Percentiles rank a stretch among this genome's conserved stretches.
phyloP scores from a whole-genome alignment of 495 filamentous ascomycete species.

The Bryoglossum gracile region DNA sequence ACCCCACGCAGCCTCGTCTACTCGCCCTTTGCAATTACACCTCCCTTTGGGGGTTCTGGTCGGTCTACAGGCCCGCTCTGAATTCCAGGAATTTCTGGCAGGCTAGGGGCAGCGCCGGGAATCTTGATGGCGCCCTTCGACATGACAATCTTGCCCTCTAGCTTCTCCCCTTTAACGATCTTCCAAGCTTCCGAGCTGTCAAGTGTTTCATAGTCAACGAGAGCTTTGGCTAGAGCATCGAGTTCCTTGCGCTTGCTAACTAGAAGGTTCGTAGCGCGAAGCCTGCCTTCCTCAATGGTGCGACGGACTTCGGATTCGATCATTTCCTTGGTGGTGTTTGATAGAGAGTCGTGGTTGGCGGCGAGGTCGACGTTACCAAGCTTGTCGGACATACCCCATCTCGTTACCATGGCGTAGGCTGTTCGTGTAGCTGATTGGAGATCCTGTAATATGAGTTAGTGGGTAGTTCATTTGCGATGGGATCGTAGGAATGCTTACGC shows the following conservation, averaged over 20 bases:
- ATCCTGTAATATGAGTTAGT: constrained; percentile 49
- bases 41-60: too few relatives aligned
- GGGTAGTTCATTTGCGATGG: constrained; percentile 1
- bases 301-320: constrained; percentile 84
- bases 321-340: constrained; percentile 70
- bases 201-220: constrained; percentile 91
- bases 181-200: constrained; percentile 82
- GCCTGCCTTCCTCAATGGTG: constrained; percentile 72
- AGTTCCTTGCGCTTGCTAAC: constrained; percentile 68
- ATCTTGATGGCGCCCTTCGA: constrained; percentile 42
- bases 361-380: constrained; percentile 85
- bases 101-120: background rate
- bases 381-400: constrained; percentile 78
- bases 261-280: constrained; percentile 66
- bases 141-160: constrained; percentile 46
- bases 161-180: constrained; percentile 76
- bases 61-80: too few relatives aligned
- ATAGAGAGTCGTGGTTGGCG: constrained; percentile 70
- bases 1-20: too few relatives aligned
- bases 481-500: constrained; percentile 40
- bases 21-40: too few relatives aligned
- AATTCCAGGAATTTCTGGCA: background rate
- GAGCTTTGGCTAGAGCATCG: constrained; percentile 75
- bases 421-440: constrained; percentile 69
- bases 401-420: constrained; percentile 79